Evolutionary conservation across 768 basidiomycete genomes (phyloP), one percentile per base, ranked within the genome.

Genomic region (Tremella yokohamensis): DNA sequence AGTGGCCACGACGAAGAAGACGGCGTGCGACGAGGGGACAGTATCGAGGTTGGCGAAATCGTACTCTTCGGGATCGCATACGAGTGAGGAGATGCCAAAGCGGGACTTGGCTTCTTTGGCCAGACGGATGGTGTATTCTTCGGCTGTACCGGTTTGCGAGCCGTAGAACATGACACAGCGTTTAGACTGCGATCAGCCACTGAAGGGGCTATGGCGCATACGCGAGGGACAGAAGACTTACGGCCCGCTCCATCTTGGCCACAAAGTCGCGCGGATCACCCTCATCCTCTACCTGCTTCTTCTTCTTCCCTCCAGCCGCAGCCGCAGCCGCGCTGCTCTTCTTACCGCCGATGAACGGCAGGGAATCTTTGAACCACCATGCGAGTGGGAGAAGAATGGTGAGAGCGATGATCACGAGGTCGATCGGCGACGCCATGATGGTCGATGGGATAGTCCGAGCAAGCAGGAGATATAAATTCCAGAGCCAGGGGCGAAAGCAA

Each of bases 31-130:
- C n/a, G 18, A 16, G 18, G 44, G 42, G 15, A 56, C 19, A 12
- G 15, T n/a, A 25, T 56, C 55, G 2, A 56, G 55, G 37, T 88
- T 93, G 75, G 92, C 90, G 71, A 96, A 97, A 74, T 97, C 93
- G 74, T 94, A 96, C 76, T 96, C 93, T 77, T 97, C 93, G 11
- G 34, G 22, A 49, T 56, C 34, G 15, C 20, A 15, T 4, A 56
- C 22, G 56, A 97, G 85, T 6, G 90, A 93, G 12, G 90, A 86
- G 15, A 96, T 83, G 50, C 93, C 93, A 61, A 89, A 97, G 72
- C 92, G 90, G 61, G 88, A 83, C 78, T 97, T 97, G 40, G 89
- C 90, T 74, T 97, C 93, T 79, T 96, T 97, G 13, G 93, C 93
- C 12, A 97, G 82, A 75, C 92, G 87, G 66, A 92, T 90, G 2